Percentiles rank a stretch among this genome's conserved stretches.
These are phyloP conservation scores for Nemania sp. DNA, from an alignment of 2,329 filamentous ascomycete genomes.

Conservation along the genomic window DNA sequence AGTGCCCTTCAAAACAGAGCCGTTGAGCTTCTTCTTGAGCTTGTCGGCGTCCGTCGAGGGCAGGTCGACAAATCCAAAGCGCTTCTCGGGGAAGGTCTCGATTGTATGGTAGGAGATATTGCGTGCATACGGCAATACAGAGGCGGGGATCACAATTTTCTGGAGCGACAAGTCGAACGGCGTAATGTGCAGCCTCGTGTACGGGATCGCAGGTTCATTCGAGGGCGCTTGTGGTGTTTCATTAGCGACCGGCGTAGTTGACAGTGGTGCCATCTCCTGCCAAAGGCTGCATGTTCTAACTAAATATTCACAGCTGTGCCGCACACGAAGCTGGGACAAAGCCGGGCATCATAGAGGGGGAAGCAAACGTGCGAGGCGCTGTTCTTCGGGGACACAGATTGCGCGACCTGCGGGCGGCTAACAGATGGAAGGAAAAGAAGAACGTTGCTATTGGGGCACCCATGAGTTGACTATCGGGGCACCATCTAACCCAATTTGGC, in stretches of 20 bases:
- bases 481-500: too few relatives aligned
- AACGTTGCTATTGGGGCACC: too few relatives aligned
- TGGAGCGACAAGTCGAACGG: constrained; percentile 79
- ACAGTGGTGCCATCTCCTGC: constrained; percentile 29
- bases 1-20: constrained; percentile 77
- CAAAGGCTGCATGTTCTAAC: constrained; percentile 18
- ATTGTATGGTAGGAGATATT: constrained; percentile 88
- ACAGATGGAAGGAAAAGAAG: constrained; percentile 11
- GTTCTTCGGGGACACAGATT: too few relatives aligned
- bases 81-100: constrained; percentile 85
- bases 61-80: constrained; percentile 87
- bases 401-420: constrained; percentile 1
- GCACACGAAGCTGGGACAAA: neutral
- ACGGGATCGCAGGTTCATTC: constrained; percentile 32
- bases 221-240: constrained; percentile 7
- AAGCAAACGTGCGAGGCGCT: too few relatives aligned
- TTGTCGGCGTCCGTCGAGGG: constrained; percentile 84
- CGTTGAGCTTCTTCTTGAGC: constrained; percentile 87
- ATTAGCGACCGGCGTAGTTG: constrained; percentile 19
- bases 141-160: constrained; percentile 69
- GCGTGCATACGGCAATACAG: constrained; percentile 66
- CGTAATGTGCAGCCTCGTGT: constrained; percentile 78
- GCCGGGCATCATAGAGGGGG: constrained; percentile 4
- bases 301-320: too few relatives aligned
- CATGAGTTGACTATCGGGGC: too few relatives aligned